These are phyloP conservation scores for Bathelium albidoporum DNA, from an alignment of 495 filamentous ascomycete genomes.

Conservation along the genomic window DNA sequence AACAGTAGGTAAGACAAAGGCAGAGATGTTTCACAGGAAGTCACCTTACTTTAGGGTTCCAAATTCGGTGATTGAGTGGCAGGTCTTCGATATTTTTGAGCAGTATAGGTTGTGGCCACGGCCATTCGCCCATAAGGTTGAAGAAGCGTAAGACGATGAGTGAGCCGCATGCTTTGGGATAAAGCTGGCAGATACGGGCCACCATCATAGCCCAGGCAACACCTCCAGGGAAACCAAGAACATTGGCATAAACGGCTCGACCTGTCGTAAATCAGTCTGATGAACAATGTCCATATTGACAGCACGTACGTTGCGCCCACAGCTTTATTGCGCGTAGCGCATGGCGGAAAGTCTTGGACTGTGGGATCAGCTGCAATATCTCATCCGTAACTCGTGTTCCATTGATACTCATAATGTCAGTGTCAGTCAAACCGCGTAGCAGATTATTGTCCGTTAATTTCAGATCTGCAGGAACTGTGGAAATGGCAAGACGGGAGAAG, in stretches of 20 bases:
- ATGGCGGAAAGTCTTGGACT: slow-evolving; percentile 75
- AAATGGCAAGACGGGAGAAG: slow-evolving; percentile 66
- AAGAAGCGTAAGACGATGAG: slow-evolving; percentile 90
- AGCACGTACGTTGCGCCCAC: slow-evolving; percentile 71
- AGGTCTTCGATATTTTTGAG: slow-evolving; percentile 83
- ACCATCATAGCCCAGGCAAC: slow-evolving; percentile 98
- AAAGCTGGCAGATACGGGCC: slow-evolving; percentile 91
- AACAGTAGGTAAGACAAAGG: background rate
- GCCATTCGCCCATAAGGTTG: slow-evolving; percentile 78
- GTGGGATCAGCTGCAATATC: slow-evolving; percentile 78
- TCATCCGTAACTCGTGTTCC: slow-evolving; percentile 89
- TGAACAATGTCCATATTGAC: background rate
- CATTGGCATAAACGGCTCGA: slow-evolving; percentile 85
- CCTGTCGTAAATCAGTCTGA: slow-evolving; percentile 29
- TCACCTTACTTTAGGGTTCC: slow-evolving; percentile 73
- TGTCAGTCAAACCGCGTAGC: slow-evolving; percentile 74
- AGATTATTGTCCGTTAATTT: slow-evolving; percentile 72
- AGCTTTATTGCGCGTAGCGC: slow-evolving; percentile 87
- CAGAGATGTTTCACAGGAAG: background rate
- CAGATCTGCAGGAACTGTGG: slow-evolving; percentile 60
- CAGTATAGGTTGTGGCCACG: slow-evolving; percentile 84
- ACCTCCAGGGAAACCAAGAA: slow-evolving; percentile 92
- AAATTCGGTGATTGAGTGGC: slow-evolving; percentile 66
- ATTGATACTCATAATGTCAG: slow-evolving; percentile 78
- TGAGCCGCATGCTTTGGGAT: slow-evolving; percentile 80